Percentiles rank a stretch among this genome's conserved stretches.
These are phyloP conservation scores for Saccharomycopsis vini DNA, from an alignment of 805 yeast species.

Conservation along the genomic window DNA sequence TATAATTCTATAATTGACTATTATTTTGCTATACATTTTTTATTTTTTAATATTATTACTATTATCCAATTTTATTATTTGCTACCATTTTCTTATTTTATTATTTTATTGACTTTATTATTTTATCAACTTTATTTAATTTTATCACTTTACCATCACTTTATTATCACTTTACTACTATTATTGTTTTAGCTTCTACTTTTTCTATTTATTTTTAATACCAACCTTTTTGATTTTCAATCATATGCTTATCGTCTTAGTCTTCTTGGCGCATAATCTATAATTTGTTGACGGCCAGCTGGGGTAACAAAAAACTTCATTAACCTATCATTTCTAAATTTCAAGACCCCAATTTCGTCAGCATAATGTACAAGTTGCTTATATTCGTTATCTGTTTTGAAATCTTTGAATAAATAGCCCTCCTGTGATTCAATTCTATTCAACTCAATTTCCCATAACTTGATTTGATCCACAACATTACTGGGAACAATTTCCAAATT, in stretches of 20 bases:
- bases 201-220: too few relatives aligned
- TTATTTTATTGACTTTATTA: too few relatives aligned
- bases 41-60: too few relatives aligned
- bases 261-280: conserved; percentile 75
- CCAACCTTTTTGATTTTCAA: not conserved
- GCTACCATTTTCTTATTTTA: too few relatives aligned
- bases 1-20: too few relatives aligned
- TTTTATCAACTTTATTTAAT: not conserved
- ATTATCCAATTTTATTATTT: too few relatives aligned
- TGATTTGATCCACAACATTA: conserved; percentile 93
- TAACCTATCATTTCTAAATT: conserved; percentile 73
- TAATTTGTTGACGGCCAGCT: conserved; percentile 82
- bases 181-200: not conserved
- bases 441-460: conserved; percentile 91
- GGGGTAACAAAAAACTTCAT: conserved; percentile 76
- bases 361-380: conserved; percentile 68
- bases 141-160: not conserved
- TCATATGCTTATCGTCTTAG: conserved; percentile 13
- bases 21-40: too few relatives aligned
- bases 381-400: conserved; percentile 68
- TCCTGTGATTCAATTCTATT: conserved; percentile 83
- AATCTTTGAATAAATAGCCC: conserved; percentile 85
- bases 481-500: conserved; percentile 58
- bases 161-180: not conserved
- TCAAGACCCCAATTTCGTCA: conserved; percentile 78